Base-by-base conservation (phyloP, 441 rosid species). In the Gossypium aridum region DNA sequence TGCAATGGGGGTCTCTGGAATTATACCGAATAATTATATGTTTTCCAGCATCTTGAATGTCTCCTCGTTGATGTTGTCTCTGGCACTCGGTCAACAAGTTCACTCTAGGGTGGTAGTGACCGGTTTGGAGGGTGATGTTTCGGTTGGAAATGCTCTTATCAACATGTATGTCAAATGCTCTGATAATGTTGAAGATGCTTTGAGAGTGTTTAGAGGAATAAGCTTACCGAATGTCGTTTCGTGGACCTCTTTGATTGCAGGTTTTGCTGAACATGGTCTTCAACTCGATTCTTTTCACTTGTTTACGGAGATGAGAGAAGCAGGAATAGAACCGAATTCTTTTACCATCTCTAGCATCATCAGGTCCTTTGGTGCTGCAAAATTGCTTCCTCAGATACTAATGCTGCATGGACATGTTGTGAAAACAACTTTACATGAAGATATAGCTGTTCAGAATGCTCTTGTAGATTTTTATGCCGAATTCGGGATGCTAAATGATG, bases 171-270 rank as follows among this genome's bases (percentile, higher is more conserved):
- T 82, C 77, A 86, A 88, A 70, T 88, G 88, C 64, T 85, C 87
- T 0, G 19, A 72, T 22, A 63, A 51, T 3, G 49, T 78, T 37
- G 83, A 73, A 26, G 79, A 87, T 67, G 90, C 87, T 10, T 57
- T 76, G 73, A 76, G 81, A 83, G 78, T 83, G 26, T 90, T 92
- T 71, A 51, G 77, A 70, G 82, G 71, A 56, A 83, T 92, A 65
- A 31, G 64, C 12, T 80, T 80, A 2, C 90, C 88, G 14, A 84
- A 90, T 78, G 83, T 87, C 67, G 63, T 92, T 70, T 89, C 97
- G 56, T 90, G 95, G 95, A 87, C 93, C 49, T 82, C 90, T 31
- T 79, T 90, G 83, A 85, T 88, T 77, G 82, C 85, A 10, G 95
- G 95, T 72, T 78, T 87, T 80, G 76, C 74, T 39, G 87, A 83